A percentile compares a stretch with the other conserved stretches of the same genome.
phyloP scores from a whole-genome alignment of 202 grass and related monocot genomes.

The Setaria viridis region DNA sequence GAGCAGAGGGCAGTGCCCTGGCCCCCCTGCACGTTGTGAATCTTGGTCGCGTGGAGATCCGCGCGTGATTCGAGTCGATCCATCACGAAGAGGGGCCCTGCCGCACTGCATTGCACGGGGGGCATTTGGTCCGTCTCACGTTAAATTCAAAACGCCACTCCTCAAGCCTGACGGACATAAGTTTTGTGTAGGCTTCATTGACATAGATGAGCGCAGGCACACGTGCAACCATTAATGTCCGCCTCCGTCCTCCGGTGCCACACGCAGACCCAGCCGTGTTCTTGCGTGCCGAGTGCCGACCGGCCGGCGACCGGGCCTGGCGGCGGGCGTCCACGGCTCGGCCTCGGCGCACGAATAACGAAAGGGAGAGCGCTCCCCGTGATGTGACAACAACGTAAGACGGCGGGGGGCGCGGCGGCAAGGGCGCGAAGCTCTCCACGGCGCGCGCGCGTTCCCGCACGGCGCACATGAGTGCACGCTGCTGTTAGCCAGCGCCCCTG shows the following conservation, averaged over 20 bases:
- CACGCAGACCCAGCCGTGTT: no score
- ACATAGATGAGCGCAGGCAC: not conserved
- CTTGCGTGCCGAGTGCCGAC: no score
- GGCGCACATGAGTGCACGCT: no score
- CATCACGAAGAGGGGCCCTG: not conserved
- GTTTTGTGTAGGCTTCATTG: no score
- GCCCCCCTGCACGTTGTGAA: not conserved
- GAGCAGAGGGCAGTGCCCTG: not conserved
- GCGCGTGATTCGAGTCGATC: not conserved
- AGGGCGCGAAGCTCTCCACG: not conserved
- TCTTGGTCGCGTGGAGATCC: conserved; percentile 29
- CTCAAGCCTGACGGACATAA: not conserved
- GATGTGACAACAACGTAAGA: not conserved
- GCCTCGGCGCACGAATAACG: no score
- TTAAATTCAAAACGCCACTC: not conserved
- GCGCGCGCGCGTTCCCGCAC: no score
- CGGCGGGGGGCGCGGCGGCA: not conserved
- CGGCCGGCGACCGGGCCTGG: no score
- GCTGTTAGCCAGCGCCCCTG: no score
- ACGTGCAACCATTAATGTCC: not conserved
- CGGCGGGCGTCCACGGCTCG: no score
- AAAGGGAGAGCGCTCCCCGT: no score
- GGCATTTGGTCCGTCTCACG: not conserved
- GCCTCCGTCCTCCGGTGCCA: no score
- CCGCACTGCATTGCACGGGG: not conserved